These are phyloP conservation scores for Ceratobasidium sp. DNA, from an alignment of 1,284 basidiomycete species.

Conservation along the genomic window DNA sequence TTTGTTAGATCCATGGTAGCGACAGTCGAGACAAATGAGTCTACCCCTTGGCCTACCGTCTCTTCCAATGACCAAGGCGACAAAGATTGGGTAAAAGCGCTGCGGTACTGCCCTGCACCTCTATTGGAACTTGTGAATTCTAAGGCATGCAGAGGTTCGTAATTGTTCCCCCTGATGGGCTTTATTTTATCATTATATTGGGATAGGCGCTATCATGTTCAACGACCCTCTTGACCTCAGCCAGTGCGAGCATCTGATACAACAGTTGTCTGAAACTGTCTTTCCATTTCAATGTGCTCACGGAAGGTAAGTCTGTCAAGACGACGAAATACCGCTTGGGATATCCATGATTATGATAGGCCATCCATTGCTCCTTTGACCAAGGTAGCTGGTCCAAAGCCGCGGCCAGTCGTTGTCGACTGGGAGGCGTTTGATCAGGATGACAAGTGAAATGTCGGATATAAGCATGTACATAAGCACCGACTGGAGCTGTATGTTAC, in stretches of 20 bases:
- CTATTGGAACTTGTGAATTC: constrained; percentile 87
- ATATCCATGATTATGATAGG: constrained; percentile 49
- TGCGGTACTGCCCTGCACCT: constrained; percentile 78
- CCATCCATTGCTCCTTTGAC: constrained; percentile 60
- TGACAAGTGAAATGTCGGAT: not conserved
- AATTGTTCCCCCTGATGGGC: not conserved
- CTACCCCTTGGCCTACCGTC: constrained; percentile 22
- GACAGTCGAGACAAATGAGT: constrained; percentile 53
- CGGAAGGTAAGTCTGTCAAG: constrained; percentile 57
- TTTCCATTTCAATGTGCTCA: constrained; percentile 96
- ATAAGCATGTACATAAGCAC: not conserved
- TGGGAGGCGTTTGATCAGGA: constrained; percentile 31
- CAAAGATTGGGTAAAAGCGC: constrained; percentile 68
- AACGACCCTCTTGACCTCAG: constrained; percentile 74
- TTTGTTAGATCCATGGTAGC: constrained; percentile 70
- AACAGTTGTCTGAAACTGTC: constrained; percentile 68
- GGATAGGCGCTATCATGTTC: constrained; percentile 92
- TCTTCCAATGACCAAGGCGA: constrained; percentile 49
- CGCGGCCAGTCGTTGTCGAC: not conserved
- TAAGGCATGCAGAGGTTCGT: constrained; percentile 86
- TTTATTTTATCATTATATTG: constrained; percentile 8
- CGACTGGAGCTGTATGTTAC: not conserved
- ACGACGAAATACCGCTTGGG: not conserved
- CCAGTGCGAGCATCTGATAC: constrained; percentile 75
- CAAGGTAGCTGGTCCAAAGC: constrained; percentile 41